Percentiles rank a stretch among this genome's conserved stretches.
phyloP scores from a whole-genome alignment of 192 early-diverging fungal genomes.

The Diversispora eburnea region DNA sequence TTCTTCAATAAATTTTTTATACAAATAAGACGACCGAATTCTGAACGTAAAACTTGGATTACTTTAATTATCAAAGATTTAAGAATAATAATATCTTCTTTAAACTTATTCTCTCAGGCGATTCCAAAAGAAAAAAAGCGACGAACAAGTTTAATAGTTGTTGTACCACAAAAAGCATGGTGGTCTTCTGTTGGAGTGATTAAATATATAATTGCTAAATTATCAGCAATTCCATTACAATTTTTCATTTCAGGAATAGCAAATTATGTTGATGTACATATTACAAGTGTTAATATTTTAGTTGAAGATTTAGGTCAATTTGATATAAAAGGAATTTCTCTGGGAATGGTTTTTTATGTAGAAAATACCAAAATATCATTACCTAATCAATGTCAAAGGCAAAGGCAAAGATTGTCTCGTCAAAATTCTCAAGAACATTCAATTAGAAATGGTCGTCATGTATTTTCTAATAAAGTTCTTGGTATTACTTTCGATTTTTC shows the following conservation, averaged over 20 bases:
- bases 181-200: slow-evolving; percentile 46
- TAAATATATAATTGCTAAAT: slow-evolving; percentile 35
- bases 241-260: slow-evolving; percentile 40
- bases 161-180: slow-evolving; percentile 35
- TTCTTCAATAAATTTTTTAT: slow-evolving; percentile 14
- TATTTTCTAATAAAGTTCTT: slow-evolving; percentile 44
- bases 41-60: slow-evolving; percentile 28
- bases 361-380: no score
- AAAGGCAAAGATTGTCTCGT: not conserved
- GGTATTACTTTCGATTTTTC: slow-evolving; percentile 30
- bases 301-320: slow-evolving; percentile 27
- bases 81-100: slow-evolving; percentile 4
- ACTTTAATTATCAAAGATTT: slow-evolving; percentile 37
- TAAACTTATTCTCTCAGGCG: slow-evolving; percentile 2
- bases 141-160: slow-evolving; percentile 21
- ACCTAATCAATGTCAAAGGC: slow-evolving; percentile 16
- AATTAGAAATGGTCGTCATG: slow-evolving; percentile 35
- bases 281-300: slow-evolving; percentile 24
- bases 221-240: slow-evolving; percentile 43
- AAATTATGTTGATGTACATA: slow-evolving; percentile 38
- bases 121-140: not conserved
- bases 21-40: slow-evolving; percentile 10
- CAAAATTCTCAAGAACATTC: slow-evolving; percentile 32
- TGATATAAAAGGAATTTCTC: slow-evolving; percentile 19
- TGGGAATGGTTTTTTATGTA: slow-evolving; percentile 35